Evolutionary conservation across 139 green algal genomes (phyloP).

Genomic region (Chlorella ohadii): DNA sequence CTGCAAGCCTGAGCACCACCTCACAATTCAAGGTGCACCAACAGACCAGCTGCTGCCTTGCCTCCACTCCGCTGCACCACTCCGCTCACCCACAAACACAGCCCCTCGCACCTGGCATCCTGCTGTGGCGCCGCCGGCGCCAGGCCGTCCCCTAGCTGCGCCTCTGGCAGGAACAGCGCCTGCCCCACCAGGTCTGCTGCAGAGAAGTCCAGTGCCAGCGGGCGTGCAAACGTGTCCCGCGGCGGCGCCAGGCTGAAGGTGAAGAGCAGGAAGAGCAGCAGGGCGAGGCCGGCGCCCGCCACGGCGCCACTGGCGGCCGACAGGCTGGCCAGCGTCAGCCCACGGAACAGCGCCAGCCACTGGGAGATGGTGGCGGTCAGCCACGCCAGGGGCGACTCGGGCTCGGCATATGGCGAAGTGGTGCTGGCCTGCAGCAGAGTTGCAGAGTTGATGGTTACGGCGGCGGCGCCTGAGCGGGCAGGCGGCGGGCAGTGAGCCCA

Average conservation of each 20-base stretch:
- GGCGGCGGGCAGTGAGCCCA: background rate
- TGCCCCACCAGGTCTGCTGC: slow-evolving; percentile 13
- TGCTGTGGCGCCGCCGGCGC: background rate
- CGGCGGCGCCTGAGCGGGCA: background rate
- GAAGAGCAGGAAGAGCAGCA: slow-evolving; percentile 38
- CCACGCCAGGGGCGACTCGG: background rate
- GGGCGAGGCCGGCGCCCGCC: slow-evolving; percentile 3
- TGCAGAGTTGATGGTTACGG: background rate
- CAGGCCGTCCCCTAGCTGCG: slow-evolving; percentile 8
- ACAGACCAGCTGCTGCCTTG: too few relatives aligned
- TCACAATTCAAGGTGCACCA: too few relatives aligned
- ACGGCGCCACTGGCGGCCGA: slow-evolving; percentile 3
- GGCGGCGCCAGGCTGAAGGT: slow-evolving; percentile 24
- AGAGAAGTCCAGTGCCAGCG: slow-evolving; percentile 36
- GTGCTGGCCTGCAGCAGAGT: slow-evolving; percentile 1
- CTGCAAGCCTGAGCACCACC: too few relatives aligned
- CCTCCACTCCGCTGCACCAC: too few relatives aligned
- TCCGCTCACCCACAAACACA: too few relatives aligned
- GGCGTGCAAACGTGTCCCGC: slow-evolving; percentile 20
- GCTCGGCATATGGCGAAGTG: background rate
- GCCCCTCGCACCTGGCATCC: background rate
- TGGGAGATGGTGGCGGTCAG: background rate
- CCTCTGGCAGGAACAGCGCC: slow-evolving; percentile 20
- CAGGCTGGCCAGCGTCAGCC: slow-evolving; percentile 6
- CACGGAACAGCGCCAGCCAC: slow-evolving; percentile 2